phyloP scores from a whole-genome alignment of 371 early-diverging fungal genomes.

The Blastocladiella emersonii region DNA sequence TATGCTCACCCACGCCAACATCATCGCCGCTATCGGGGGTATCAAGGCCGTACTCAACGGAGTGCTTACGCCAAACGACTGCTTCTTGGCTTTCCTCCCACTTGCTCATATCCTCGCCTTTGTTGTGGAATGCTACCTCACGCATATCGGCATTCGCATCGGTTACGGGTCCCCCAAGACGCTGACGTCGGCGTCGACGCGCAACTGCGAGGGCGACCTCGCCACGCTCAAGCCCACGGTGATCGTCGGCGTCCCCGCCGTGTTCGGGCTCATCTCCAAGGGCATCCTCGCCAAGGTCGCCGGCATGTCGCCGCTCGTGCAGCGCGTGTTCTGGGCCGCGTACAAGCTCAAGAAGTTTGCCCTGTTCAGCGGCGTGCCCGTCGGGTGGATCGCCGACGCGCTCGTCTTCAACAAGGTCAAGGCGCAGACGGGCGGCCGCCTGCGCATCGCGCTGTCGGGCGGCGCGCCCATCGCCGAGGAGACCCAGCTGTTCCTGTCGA shows the following conservation, averaged over 20 bases:
- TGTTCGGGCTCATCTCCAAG: constrained; percentile 18
- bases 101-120: constrained; percentile 87
- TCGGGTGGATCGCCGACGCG: constrained; percentile 38
- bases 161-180: constrained; percentile 84
- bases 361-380: constrained; percentile 44
- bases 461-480: constrained; percentile 83
- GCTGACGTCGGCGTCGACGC: constrained; percentile 75
- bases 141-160: constrained; percentile 61
- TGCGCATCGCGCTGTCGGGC: constrained; percentile 78
- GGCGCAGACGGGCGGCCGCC: constrained; percentile 82
- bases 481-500: constrained; percentile 72
- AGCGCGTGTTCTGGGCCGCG: constrained; percentile 57
- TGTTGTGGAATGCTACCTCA: constrained; percentile 55
- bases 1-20: constrained; percentile 65
- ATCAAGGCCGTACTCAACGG: constrained; percentile 11
- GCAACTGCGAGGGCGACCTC: constrained; percentile 89
- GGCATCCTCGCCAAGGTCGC: constrained; percentile 61
- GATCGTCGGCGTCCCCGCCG: not conserved
- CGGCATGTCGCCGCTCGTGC: constrained; percentile 41
- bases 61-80: not conserved
- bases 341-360: constrained; percentile 44
- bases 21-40: constrained; percentile 39
- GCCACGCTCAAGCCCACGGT: not conserved
- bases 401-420: constrained; percentile 82
- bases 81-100: constrained; percentile 74